phyloP scores from a whole-genome alignment of 768 basidiomycete genomes.

The Tylopilus balloui region DNA sequence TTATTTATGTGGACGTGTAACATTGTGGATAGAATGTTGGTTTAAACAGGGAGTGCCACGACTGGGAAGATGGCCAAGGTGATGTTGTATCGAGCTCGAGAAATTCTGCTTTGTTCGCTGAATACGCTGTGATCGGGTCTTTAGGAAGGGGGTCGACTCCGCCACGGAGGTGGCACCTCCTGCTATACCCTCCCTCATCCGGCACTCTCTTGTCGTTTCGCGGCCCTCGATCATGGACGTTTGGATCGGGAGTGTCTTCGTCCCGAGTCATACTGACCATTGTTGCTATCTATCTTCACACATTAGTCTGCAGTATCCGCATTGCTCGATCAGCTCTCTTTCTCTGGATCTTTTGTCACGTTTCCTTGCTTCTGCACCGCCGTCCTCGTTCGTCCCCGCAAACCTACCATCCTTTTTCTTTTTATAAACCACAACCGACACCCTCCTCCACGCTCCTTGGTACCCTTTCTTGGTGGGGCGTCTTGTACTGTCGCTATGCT shows the following conservation, averaged over 20 bases:
- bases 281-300: slow-evolving; percentile 27
- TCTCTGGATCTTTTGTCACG: slow-evolving; percentile 21
- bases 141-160: slow-evolving; percentile 17
- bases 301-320: slow-evolving; percentile 22
- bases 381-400: slow-evolving; percentile 23
- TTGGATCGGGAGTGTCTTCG: slow-evolving; percentile 19
- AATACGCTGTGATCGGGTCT: slow-evolving; percentile 16
- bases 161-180: slow-evolving; percentile 13
- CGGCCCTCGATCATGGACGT: slow-evolving; percentile 14
- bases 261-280: slow-evolving; percentile 15
- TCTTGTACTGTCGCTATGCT: slow-evolving; percentile 35
- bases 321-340: slow-evolving; percentile 22
- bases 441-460: slow-evolving; percentile 27
- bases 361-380: slow-evolving; percentile 22
- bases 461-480: slow-evolving; percentile 24
- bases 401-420: slow-evolving; percentile 12
- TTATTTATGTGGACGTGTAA: slow-evolving; percentile 81
- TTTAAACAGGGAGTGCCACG: slow-evolving; percentile 16
- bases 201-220: slow-evolving; percentile 8
- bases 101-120: slow-evolving; percentile 15
- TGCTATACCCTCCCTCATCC: slow-evolving; percentile 16
- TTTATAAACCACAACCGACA: slow-evolving; percentile 21
- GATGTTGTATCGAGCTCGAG: slow-evolving; percentile 25
- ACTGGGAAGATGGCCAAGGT: slow-evolving; percentile 25
- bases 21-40: slow-evolving; percentile 25